Evolutionary conservation across 2,329 filamentous ascomycete species (phyloP), one percentile per base, ranked within the genome.

Genomic region (Annulohypoxylon truncatum): DNA sequence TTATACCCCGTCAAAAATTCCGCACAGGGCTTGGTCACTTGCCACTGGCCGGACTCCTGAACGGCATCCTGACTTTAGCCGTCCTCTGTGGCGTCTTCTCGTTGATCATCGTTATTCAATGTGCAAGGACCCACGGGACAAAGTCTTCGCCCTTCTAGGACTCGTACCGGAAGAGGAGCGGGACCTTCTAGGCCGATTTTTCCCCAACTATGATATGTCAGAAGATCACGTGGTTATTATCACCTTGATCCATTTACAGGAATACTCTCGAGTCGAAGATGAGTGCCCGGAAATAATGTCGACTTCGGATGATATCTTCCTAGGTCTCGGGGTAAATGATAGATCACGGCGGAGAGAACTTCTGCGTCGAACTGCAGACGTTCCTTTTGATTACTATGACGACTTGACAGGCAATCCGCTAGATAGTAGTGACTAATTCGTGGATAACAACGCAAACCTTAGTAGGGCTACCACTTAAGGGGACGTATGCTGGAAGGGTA

Each of bases 321-420:
- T 28, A 28, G 26, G 4, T 28, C 26, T 28, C 26, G 26, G 26
- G 26, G 26, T 28, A 28, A 3, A 28, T 28, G 26, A 7, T 28
- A 28, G 7, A 28, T 28, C 26, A 28, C 26, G 4, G 26, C 26
- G 26, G 4, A 28, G 26, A 28, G 7, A 28, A 28, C 26, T 28
- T 28, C 26, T 28, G 3, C 3, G 26, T 29, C 28, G 44, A 40
- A 67, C 69, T 58, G 40, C 62, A 31, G 13, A 28, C 3, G 26
- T 28, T 28, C 3, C 3, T 28, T 28, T 28, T 7, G 26, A 28
- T 28, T 28, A 28, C 26, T 28, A 4, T 28, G 4, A 28, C 4
- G 26, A 28, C 26, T 28, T 28, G 7, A 28, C 3, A 28, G 3
- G 26, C 26, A 28, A 3, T 28, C 4, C 26, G 26, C 26, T 7